Evolutionary conservation across 768 basidiomycete species (phyloP).

Genomic region (Lactarius deliciosus): DNA sequence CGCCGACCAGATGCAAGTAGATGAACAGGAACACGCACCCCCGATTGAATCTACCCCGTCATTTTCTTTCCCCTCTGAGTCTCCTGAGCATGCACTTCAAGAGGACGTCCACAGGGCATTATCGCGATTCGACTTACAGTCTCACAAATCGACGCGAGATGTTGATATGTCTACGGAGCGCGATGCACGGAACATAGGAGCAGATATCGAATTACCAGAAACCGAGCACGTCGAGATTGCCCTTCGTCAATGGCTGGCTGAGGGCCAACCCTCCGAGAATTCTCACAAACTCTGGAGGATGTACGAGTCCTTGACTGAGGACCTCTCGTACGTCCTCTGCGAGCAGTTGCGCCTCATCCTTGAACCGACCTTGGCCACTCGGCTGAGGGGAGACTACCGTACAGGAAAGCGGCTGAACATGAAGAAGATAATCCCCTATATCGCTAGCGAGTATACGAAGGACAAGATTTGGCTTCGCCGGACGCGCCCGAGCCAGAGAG

Average conservation of each 20-base stretch:
- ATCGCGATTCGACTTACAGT: constrained; percentile 37
- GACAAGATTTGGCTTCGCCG: constrained; percentile 99
- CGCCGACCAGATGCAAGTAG: constrained; percentile 48
- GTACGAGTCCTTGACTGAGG: constrained; percentile 88
- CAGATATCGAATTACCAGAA: constrained; percentile 34
- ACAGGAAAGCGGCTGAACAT: constrained; percentile 98
- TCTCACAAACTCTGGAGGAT: constrained; percentile 86
- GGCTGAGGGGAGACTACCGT: constrained; percentile 94
- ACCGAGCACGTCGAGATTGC: constrained; percentile 46
- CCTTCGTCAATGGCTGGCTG: constrained; percentile 59
- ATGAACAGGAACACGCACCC: constrained; percentile 38
- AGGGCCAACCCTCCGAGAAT: constrained; percentile 52
- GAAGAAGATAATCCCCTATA: constrained; percentile 98
- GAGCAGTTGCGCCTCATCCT: constrained; percentile 96
- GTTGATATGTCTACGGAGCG: constrained; percentile 29
- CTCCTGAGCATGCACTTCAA: constrained; percentile 33
- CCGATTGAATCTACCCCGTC: constrained; percentile 21
- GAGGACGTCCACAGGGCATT: constrained; percentile 49
- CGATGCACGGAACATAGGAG: constrained; percentile 30
- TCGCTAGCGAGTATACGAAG: constrained; percentile 98
- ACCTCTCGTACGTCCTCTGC: constrained; percentile 88
- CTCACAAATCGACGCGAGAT: constrained; percentile 20
- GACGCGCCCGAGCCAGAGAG: constrained; percentile 88
- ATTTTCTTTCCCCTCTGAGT: constrained; percentile 34
- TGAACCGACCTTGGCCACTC: constrained; percentile 90